phyloP scores from a whole-genome alignment of 257 asterid species.

The Solanum clarkiae region DNA sequence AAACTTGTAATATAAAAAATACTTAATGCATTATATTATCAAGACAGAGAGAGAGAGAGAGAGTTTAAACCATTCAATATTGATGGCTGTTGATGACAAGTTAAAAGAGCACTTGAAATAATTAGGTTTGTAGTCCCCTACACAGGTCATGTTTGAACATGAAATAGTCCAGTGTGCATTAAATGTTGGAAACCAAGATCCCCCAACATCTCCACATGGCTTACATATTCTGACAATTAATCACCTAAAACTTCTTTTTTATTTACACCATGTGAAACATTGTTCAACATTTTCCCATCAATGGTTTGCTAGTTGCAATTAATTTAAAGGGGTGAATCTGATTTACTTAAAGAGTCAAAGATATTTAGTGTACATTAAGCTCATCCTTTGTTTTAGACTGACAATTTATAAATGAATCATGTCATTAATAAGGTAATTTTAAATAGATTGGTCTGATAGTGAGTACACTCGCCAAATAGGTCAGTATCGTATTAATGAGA shows the following conservation, averaged over 20 bases:
- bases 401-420: background rate
- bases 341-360: slow-evolving; percentile 27
- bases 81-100: slow-evolving; percentile 10
- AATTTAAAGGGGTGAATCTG: slow-evolving; percentile 2
- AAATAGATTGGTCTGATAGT: background rate
- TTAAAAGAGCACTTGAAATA: background rate
- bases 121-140: slow-evolving; percentile 27
- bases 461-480: background rate
- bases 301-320: slow-evolving; percentile 1
- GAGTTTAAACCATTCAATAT: background rate
- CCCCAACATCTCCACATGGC: slow-evolving; percentile 58
- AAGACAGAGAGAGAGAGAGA: too few species aligned
- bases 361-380: slow-evolving; percentile 9
- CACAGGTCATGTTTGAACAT: slow-evolving; percentile 28
- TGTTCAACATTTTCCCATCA: background rate
- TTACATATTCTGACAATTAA: slow-evolving; percentile 21
- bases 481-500: too few species aligned
- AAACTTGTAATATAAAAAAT: background rate
- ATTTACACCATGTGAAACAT: background rate
- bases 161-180: slow-evolving; percentile 36
- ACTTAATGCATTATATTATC: too few species aligned
- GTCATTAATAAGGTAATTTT: background rate
- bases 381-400: background rate
- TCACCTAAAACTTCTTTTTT: background rate
- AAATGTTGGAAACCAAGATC: slow-evolving; percentile 24